These are phyloP conservation scores for Theileria luwenshuni DNA, from an alignment of 169 alveolate species.

Conservation along the genomic window DNA sequence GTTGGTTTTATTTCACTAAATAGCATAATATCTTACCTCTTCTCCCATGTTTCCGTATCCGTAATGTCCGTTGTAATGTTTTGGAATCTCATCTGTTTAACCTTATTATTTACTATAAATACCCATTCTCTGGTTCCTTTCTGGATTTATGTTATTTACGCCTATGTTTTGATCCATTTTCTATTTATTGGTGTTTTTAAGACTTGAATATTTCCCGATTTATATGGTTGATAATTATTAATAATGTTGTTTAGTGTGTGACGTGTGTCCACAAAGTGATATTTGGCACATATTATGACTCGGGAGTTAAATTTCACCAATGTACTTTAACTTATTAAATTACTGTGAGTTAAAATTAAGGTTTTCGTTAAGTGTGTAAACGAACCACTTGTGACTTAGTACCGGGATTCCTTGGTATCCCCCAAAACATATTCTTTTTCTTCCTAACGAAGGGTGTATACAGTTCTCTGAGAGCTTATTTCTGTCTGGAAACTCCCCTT, in stretches of 20 bases:
- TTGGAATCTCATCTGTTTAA: conserved; percentile 6
- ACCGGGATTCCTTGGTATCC: conserved; percentile 58
- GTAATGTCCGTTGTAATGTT: conserved; percentile 4
- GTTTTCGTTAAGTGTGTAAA: conserved; percentile 12
- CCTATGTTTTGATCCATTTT: conserved; percentile 8
- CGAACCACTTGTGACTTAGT: conserved; percentile 32
- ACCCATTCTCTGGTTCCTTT: conserved; percentile 13
- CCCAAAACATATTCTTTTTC: conserved; percentile 37
- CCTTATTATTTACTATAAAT: background rate
- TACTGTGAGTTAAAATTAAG: background rate
- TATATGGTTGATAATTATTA: conserved; percentile 3
- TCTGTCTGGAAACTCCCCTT: conserved; percentile 14
- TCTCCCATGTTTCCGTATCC: conserved; percentile 2
- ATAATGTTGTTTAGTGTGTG: conserved; percentile 4
- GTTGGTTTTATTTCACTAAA: background rate
- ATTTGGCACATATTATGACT: conserved; percentile 1
- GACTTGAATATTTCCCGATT: background rate
- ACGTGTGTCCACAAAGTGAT: conserved; percentile 9
- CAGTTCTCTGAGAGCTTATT: background rate
- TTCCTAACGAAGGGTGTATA: conserved; percentile 19
- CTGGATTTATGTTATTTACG: conserved; percentile 1
- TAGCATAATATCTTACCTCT: conserved; percentile 1
- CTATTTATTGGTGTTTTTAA: background rate
- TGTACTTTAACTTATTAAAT: background rate
- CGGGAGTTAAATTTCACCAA: background rate